These are phyloP conservation scores for Chaetoceros muelleri DNA, from an alignment of 108 stramenopile species.

Conservation along the genomic window DNA sequence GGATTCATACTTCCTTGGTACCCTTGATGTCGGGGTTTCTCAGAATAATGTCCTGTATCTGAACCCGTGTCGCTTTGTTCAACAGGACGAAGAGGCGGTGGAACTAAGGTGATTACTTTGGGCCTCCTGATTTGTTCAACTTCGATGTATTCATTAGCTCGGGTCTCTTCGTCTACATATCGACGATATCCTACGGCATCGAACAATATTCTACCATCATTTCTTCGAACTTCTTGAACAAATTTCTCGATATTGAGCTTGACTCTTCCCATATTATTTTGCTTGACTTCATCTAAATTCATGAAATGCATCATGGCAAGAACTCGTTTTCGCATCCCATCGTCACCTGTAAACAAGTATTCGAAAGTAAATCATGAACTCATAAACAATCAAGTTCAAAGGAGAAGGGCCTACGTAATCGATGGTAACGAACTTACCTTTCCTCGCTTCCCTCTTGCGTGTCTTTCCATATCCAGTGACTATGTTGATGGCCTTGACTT, in stretches of 20 bases:
- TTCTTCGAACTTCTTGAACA: slow-evolving; percentile 42
- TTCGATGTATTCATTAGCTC: not conserved
- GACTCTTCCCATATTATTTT: slow-evolving; percentile 74
- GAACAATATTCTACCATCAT: slow-evolving; percentile 65
- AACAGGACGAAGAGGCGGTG: no score
- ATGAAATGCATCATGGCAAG: slow-evolving; percentile 77
- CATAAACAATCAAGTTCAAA: no score
- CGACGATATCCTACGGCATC: slow-evolving; percentile 46
- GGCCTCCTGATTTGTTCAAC: slow-evolving; percentile 25
- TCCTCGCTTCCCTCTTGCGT: slow-evolving; percentile 58
- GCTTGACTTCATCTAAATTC: slow-evolving; percentile 58
- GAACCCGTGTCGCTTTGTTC: no score
- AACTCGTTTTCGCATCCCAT: slow-evolving; percentile 76
- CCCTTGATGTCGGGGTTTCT: no score
- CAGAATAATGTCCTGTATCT: no score
- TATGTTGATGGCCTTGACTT: slow-evolving; percentile 72
- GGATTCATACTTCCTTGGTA: no score
- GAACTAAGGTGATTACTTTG: no score
- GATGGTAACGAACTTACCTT: no score
- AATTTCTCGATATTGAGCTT: slow-evolving; percentile 62
- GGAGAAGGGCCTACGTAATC: no score
- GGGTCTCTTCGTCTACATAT: not conserved
- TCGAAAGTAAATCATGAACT: no score
- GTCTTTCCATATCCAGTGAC: slow-evolving; percentile 87
- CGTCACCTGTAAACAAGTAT: slow-evolving; percentile 49